Evolutionary conservation across 768 basidiomycete species (phyloP).

Genomic region (Leccinellum rugosiceps): DNA sequence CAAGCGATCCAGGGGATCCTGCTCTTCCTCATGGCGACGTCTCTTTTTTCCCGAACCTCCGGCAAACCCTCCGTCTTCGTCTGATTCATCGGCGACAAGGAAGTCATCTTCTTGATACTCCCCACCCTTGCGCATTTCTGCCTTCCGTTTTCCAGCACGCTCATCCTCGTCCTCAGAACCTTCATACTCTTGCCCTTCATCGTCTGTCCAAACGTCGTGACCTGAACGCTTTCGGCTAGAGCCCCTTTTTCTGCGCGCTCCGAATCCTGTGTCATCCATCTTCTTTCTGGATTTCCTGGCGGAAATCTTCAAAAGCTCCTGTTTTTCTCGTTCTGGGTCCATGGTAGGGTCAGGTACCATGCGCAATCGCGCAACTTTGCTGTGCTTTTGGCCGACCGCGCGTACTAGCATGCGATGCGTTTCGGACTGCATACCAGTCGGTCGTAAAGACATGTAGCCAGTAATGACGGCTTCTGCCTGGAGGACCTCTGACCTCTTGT

Average conservation of each 20-base stretch:
- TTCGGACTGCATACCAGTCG: conserved; percentile 87
- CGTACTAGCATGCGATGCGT: conserved; percentile 87
- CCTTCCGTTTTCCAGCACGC: conserved; percentile 42
- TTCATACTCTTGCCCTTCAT: conserved; percentile 58
- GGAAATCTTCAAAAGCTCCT: conserved; percentile 61
- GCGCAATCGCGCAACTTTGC: conserved; percentile 72
- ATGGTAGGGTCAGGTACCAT: conserved; percentile 76
- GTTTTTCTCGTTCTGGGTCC: conserved; percentile 73
- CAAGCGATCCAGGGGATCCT: conserved; percentile 65
- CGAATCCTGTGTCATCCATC: conserved; percentile 47
- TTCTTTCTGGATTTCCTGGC: conserved; percentile 64
- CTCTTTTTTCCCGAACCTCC: conserved; percentile 35
- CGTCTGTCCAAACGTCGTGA: conserved; percentile 62
- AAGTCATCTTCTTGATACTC: conserved; percentile 88
- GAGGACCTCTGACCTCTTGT: conserved; percentile 80
- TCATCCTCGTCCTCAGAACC: conserved; percentile 64
- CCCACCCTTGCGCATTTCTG: conserved; percentile 48
- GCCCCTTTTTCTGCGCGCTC: conserved; percentile 46
- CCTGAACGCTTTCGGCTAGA: conserved; percentile 38
- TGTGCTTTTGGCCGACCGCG: conserved; percentile 82
- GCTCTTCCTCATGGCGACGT: conserved; percentile 41
- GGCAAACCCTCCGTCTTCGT: conserved; percentile 51
- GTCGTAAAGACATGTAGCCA: conserved; percentile 79
- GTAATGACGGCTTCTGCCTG: conserved; percentile 83
- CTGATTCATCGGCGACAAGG: conserved; percentile 73